Evolutionary conservation across 345 rosid species (phyloP).

Genomic region (Viola odorata): DNA sequence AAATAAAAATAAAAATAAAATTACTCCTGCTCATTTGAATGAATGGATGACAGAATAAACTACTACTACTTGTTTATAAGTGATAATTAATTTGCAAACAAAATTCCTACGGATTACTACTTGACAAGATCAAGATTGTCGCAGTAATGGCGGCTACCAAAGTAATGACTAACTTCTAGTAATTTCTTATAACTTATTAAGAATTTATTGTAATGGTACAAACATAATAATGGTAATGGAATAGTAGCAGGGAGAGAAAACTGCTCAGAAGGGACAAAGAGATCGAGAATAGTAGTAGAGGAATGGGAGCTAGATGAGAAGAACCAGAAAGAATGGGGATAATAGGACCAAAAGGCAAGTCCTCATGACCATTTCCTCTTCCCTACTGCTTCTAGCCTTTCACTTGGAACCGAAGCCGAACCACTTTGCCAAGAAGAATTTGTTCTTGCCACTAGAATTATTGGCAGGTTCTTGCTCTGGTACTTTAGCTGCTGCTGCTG

Average conservation of each 20-base stretch:
- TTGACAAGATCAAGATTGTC: slow-evolving; percentile 5
- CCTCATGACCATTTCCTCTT: neutral
- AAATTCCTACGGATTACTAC: neutral
- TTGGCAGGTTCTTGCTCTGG: slow-evolving; percentile 15
- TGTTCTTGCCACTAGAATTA: slow-evolving; percentile 41
- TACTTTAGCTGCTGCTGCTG: slow-evolving; percentile 24
- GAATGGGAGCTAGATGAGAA: neutral
- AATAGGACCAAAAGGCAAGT: neutral
- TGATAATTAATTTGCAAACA: neutral
- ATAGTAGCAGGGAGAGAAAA: neutral
- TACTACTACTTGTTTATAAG: neutral
- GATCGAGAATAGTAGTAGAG: slow-evolving; percentile 9
- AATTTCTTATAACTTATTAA: too few relatives aligned
- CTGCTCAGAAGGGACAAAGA: neutral
- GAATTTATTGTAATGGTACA: neutral
- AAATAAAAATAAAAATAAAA: too few relatives aligned
- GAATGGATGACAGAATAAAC: neutral
- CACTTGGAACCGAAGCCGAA: slow-evolving; percentile 53
- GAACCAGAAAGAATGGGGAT: neutral
- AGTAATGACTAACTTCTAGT: too few relatives aligned
- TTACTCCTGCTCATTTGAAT: neutral
- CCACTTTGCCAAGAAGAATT: slow-evolving; percentile 49
- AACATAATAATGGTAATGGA: neutral
- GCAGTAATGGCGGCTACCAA: neutral
- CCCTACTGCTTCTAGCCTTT: neutral